Base-by-base conservation (phyloP, 441 rosid genomes). In the Erodium chrysanthum region DNA sequence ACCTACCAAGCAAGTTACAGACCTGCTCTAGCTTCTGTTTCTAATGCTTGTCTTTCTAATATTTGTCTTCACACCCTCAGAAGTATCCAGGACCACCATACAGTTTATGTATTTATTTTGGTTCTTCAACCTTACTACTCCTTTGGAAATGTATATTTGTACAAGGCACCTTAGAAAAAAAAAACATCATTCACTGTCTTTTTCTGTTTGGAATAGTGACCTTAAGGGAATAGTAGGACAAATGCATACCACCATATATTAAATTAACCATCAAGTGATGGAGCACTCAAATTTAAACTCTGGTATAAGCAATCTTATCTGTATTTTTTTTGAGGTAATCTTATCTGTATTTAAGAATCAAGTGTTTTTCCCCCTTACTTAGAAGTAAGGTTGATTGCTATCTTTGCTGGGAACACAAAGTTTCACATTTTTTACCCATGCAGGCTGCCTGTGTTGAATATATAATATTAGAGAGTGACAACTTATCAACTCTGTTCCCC, bases 371-470 rank as follows among this genome's bases (percentile, higher is more conserved):
- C 5, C 33, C 33, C 33, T 29, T 29, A 29, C 33, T 29, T 29
- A 29, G 33, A 29, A 29, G 33, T 29, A 29, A 29, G 33, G 3
- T 29, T 29, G 33, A 2, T 29, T 29, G 33, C 5, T 3, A 29
- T 29, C 33, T 29, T 29, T 29, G 1, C 33, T 29, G 3, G 33
- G 33, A 2, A 29, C 33, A 29, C 3, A 29, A 29, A 29, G 3
- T 56, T 56, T 56, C 27, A 20, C 25, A 56, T 68, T 4, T 72
- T 72, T 18, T 37, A 70, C 50, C 11, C 37, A 27, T 79, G 82
- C 76, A 91, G 97, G 95, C 97, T 67, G 84, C 84, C 77, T 87
- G 96, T 74, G 92, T 93, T 56, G 97, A 93, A 64, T 93, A 87
- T 74, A 86, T 93, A 68, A 90, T 90, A 40, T 75, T 93, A 86